Conservation (phyloP, 257 asterid genomes). For the Petunia secreta region DNA sequence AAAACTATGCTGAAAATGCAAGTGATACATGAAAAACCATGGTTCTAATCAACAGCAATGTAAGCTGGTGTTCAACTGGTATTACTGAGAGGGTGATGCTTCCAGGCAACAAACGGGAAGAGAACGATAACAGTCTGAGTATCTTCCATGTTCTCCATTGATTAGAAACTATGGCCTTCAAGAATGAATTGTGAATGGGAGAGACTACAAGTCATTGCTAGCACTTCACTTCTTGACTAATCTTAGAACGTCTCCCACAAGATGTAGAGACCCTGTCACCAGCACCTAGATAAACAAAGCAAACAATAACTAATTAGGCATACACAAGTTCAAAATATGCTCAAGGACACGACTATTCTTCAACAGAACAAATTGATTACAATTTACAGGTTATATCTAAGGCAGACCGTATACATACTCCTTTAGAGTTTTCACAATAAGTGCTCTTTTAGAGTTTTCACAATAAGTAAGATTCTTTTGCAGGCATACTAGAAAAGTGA, state of each 20-base stretch:
- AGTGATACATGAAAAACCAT: neutral
- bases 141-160: neutral
- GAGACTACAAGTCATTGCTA: neutral
- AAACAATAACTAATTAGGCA: conserved; percentile 3
- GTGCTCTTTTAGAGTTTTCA: too few relatives aligned
- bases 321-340: neutral
- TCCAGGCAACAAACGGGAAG: neutral
- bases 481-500: neutral
- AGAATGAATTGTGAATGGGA: neutral
- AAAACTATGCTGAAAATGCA: neutral
- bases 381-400: neutral
- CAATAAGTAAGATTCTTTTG: neutral
- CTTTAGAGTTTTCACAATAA: too few relatives aligned
- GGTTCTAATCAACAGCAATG: neutral
- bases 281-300: conserved; percentile 58
- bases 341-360: neutral
- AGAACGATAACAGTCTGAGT: too few relatives aligned
- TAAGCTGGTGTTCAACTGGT: neutral
- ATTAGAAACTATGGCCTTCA: too few relatives aligned
- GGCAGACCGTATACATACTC: neutral
- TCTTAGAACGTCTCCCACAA: conserved; percentile 82
- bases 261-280: conserved; percentile 90
- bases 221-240: conserved; percentile 66
- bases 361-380: neutral
- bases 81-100: conserved; percentile 7